Conservation (phyloP, 208 protist species). For the Phytomonas sp. region DNA sequence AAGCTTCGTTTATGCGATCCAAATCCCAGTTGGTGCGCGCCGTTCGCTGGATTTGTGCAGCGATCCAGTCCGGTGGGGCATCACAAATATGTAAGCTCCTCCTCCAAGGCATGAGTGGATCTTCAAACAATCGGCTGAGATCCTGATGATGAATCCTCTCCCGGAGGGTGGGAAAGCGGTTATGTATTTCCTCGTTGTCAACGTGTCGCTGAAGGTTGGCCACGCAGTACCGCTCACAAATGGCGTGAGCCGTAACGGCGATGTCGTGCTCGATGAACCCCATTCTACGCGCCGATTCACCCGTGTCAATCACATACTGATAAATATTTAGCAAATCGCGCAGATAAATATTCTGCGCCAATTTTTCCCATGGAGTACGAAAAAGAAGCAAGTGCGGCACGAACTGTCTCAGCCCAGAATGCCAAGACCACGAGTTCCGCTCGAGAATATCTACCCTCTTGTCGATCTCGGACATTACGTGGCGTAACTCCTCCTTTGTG, state of each 20-base stretch:
- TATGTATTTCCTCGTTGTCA: constrained; percentile 41
- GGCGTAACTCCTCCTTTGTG: constrained; percentile 10
- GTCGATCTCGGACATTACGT: constrained; percentile 14
- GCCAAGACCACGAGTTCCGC: constrained; percentile 31
- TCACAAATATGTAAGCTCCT: constrained; percentile 14
- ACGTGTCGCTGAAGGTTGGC: constrained; percentile 28
- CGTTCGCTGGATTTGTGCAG: constrained; percentile 19
- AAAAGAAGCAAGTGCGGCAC: constrained; percentile 15
- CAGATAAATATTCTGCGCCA: constrained; percentile 18
- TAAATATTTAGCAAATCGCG: constrained; percentile 20
- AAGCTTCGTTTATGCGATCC: constrained; percentile 17
- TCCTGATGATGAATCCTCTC: constrained; percentile 30
- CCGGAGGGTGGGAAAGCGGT: constrained; percentile 26
- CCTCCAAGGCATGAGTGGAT: constrained; percentile 37
- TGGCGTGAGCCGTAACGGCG: constrained; percentile 23
- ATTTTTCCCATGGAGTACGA: constrained; percentile 15
- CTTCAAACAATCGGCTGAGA: constrained; percentile 33
- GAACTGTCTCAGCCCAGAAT: constrained; percentile 16
- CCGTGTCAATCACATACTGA: constrained; percentile 14
- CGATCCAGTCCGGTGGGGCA: constrained; percentile 17
- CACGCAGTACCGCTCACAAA: constrained; percentile 35
- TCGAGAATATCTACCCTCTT: constrained; percentile 25
- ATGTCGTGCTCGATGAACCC: constrained; percentile 17
- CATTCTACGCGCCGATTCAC: constrained; percentile 3
- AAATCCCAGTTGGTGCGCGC: constrained; percentile 23